A percentile compares a stretch with the other conserved stretches of the same genome.
Evolutionary conservation across 345 rosid genomes (phyloP).

Genomic region (Corymbia maculata): DNA sequence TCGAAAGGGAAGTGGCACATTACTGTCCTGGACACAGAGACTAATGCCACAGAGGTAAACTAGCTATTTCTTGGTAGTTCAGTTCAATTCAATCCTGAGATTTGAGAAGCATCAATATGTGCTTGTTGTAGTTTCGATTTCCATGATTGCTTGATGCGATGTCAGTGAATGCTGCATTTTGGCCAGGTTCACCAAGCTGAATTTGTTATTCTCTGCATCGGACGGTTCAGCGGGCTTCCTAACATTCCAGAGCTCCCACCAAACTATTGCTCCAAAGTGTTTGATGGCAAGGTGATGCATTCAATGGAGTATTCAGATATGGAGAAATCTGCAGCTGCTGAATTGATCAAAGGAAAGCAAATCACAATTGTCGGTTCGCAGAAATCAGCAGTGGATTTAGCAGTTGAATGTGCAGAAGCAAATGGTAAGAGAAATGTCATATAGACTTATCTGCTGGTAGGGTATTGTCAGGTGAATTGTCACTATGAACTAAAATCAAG

Average conservation of each 20-base stretch:
- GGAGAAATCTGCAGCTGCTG: conserved; percentile 1
- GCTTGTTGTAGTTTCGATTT: neutral
- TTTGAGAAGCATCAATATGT: neutral
- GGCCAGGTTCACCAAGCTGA: conserved; percentile 20
- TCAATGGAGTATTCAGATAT: conserved; percentile 19
- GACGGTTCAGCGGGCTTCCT: conserved; percentile 16
- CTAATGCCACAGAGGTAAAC: conserved; percentile 1
- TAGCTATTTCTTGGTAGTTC: neutral
- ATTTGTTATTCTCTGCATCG: conserved; percentile 24
- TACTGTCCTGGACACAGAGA: conserved; percentile 6
- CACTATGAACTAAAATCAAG: neutral
- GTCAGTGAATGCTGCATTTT: neutral
- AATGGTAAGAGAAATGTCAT: conserved; percentile 5
- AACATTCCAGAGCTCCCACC: conserved; percentile 23
- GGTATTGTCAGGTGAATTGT: neutral
- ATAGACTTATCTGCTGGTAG: neutral
- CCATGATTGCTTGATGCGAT: neutral
- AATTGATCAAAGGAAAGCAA: conserved; percentile 16
- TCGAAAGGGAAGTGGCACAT: conserved; percentile 28
- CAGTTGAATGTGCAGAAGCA: conserved; percentile 20
- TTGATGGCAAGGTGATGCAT: conserved; percentile 24
- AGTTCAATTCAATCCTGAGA: neutral
- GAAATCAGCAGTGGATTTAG: conserved; percentile 28
- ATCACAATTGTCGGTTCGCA: conserved; percentile 16
- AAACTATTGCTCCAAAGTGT: conserved; percentile 10